Evolutionary conservation across 192 early-diverging fungal genomes (phyloP).

Genomic region (Chytriomyces hyalinus): DNA sequence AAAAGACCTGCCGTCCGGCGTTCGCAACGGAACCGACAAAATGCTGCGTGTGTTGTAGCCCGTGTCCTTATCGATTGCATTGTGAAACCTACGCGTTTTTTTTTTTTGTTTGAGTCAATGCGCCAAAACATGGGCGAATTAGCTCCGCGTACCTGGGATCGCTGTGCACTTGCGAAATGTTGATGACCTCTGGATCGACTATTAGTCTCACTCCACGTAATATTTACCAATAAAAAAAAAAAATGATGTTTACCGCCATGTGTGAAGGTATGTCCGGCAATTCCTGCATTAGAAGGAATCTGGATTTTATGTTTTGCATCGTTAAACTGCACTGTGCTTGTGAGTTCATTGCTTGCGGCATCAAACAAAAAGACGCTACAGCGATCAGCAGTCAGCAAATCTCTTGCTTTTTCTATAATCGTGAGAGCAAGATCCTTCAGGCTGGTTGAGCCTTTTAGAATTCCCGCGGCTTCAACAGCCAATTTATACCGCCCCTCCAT

Average conservation of each 20-base stretch:
- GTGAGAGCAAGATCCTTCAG: not conserved
- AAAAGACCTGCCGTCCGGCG: not conserved
- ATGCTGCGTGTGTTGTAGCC: slow-evolving; percentile 28
- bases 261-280: slow-evolving; percentile 20
- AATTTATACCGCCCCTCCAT: slow-evolving; percentile 7
- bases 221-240: not conserved
- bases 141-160: not conserved
- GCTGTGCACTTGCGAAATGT: slow-evolving; percentile 8
- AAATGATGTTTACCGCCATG: slow-evolving; percentile 19
- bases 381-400: slow-evolving; percentile 12
- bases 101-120: not conserved
- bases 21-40: slow-evolving; percentile 20
- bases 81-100: slow-evolving; percentile 4
- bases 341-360: not conserved
- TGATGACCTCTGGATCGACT: slow-evolving; percentile 17
- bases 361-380: slow-evolving; percentile 22
- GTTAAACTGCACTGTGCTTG: not conserved
- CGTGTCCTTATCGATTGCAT: slow-evolving; percentile 15
- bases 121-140: not conserved
- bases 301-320: not conserved
- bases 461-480: slow-evolving; percentile 1
- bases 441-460: not conserved
- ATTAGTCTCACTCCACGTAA: not conserved
- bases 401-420: not conserved
- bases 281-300: slow-evolving; percentile 5